Percentiles rank a stretch among this genome's conserved stretches.
These are phyloP conservation scores for Globisporangium polare DNA, from an alignment of 352 stramenopile species.

Conservation along the genomic window DNA sequence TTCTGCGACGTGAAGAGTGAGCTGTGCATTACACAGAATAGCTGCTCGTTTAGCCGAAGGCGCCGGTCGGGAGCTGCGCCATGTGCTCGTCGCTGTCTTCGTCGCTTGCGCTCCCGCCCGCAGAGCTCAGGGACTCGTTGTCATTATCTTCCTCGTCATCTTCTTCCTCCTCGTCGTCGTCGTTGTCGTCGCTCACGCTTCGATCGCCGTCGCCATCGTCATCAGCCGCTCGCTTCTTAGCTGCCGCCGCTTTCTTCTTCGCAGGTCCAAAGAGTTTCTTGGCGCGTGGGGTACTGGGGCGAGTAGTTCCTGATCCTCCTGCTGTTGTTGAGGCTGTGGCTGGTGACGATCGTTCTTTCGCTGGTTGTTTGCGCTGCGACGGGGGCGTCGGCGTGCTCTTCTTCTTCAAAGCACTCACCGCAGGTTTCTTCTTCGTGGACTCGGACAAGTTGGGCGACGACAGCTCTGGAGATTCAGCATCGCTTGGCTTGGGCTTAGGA, in stretches of 20 bases:
- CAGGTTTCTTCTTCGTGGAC: background rate
- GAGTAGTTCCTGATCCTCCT: background rate
- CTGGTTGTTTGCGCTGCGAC: background rate
- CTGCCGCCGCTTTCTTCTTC: slow-evolving; percentile 13
- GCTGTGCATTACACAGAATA: background rate
- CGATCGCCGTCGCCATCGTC: slow-evolving; percentile 16
- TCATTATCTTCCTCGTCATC: slow-evolving; percentile 19
- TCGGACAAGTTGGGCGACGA: background rate
- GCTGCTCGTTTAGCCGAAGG: slow-evolving; percentile 34
- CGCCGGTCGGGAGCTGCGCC: slow-evolving; percentile 53
- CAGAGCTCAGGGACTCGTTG: slow-evolving; percentile 29
- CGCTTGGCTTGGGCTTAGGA: background rate
- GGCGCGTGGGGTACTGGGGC: background rate
- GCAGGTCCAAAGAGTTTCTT: slow-evolving; percentile 14
- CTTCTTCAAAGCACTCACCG: background rate
- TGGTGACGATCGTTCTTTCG: slow-evolving; percentile 7
- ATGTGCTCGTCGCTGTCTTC: slow-evolving; percentile 63
- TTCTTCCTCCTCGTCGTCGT: slow-evolving; percentile 26
- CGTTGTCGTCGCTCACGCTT: slow-evolving; percentile 11
- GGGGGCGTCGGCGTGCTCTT: background rate
- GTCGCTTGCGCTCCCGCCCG: slow-evolving; percentile 33
- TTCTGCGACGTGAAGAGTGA: too few relatives aligned
- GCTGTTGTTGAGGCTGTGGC: background rate
- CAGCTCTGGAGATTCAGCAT: too few relatives aligned
- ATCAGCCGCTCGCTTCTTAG: slow-evolving; percentile 10